Base-by-base conservation (phyloP, 306 rosid genomes). In the Amphicarpaea edgeworthii region DNA sequence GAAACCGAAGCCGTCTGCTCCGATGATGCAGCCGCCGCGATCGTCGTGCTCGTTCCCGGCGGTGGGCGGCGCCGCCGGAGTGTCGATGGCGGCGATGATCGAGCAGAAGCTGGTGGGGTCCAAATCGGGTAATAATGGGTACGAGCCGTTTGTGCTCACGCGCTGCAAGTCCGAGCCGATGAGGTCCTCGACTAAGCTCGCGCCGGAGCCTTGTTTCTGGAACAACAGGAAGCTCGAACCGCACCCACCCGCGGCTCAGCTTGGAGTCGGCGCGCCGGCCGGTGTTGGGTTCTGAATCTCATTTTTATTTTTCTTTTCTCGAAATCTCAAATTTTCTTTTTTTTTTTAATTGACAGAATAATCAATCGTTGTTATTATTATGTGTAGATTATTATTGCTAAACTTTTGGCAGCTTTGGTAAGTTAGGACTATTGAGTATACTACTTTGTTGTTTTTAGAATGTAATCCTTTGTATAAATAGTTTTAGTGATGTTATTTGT, bases 111-210 rank as follows among this genome's bases (percentile, higher is more conserved):
- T 87, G 73, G 81, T 80, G 61, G 95, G 91, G 8, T 79, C 93
- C 0, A 83, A 81, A 61, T 69, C 82, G 5, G 71, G 28, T n/a
- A 80, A 85, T n/a, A 80, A 85, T 32, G 90, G 76, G 3, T 90
- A 89, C 60, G 97, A 92, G 90, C 97, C 99, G 78, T 90, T 88
- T 28, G 93, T 85, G 59, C 93, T 95, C 14, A 92, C 87, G 11
- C 90, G 99, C 26, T 95, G 99, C 74, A 92, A 95, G 83, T 95
- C 99, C 62, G 99, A 95, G 93, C 99, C 99, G 51, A 82, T 82
- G 97, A 85, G 91, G 77, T 81, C 97, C 0, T 68, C 96, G 73
- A 59, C 91, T 47, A 86, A 87, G 83, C 81, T 92, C 0, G 84
- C 91, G 1, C 87, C 93, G 8, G 99, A 92, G 45, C 82, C 91